Percentiles rank a stretch among this genome's conserved stretches.
Evolutionary conservation across 2,329 filamentous ascomycete genomes (phyloP).

Genomic region (Trichoderma hamatum): DNA sequence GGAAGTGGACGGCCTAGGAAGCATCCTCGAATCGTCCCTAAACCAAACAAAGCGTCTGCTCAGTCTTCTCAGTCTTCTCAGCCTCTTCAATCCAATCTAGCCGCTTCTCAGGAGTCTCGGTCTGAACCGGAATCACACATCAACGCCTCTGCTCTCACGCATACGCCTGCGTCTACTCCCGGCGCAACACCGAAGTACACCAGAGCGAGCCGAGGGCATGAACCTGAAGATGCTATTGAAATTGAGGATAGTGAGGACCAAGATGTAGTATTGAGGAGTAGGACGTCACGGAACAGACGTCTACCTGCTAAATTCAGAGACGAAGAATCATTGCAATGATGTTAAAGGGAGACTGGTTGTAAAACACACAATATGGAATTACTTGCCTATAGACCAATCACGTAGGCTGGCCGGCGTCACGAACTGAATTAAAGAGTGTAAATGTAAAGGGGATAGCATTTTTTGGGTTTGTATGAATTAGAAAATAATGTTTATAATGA

Average conservation of each 20-base stretch:
- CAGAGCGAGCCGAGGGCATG: background rate
- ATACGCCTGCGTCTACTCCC: background rate
- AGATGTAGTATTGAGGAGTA: slow-evolving; percentile 38
- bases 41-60: background rate
- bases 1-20: slow-evolving; percentile 47
- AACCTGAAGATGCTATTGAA: slow-evolving; percentile 31
- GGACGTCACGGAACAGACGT: slow-evolving; percentile 38
- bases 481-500: background rate
- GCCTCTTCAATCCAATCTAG: background rate
- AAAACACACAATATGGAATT: background rate
- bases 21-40: slow-evolving; percentile 36
- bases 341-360: background rate
- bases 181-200: slow-evolving; percentile 13
- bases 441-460: background rate
- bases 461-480: background rate
- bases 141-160: background rate
- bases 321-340: slow-evolving; percentile 35
- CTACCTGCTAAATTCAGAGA: slow-evolving; percentile 44
- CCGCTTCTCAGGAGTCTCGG: background rate
- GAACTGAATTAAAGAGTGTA: background rate
- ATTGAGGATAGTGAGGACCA: slow-evolving; percentile 40
- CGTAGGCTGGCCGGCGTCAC: background rate
- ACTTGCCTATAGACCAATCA: background rate
- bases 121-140: background rate
- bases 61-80: background rate